Base-by-base conservation (phyloP, 208 protist genomes). In the Wallacemonas rigidus region DNA sequence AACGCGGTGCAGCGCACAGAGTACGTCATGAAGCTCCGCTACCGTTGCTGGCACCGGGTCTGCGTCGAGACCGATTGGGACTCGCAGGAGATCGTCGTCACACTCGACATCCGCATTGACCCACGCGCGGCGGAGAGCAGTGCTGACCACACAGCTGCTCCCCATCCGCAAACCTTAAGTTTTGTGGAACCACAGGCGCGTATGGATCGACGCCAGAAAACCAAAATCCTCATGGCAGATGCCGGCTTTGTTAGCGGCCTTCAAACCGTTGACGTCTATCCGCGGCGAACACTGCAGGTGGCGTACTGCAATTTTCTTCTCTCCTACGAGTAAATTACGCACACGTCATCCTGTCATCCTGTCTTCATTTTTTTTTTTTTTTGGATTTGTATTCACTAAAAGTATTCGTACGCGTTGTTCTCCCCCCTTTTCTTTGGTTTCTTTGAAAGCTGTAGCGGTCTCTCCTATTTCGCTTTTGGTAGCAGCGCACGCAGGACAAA, bases 301-400 rank as follows among this genome's bases (percentile, higher is more conserved):
- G 77, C 74, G 36, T 87, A 87, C 74, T 85, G 85, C 72, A 85
- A 85, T 40, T 58, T 77, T 47, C 70, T 80, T 1, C 45, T 76
- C 36, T 67, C 55, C 44, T 85, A 72, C 58, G 63, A 72, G 26
- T 74, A 56, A 68, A 7, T 53, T 67, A 39, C 2, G 43, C 35
- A 8, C 50, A 54, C 43, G 26, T 26, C 26, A 26, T 47, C n/a
- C 61, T 11, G 45, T 12, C 55, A 50, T 56, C 26, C 53, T 39
- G 14, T 43, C 56, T 47, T 14, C 53, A 58, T 26, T 75, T 75
- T 67, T 62, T 68, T 67, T 62, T 68, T 72, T 72, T 40, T 60
- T 63, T 53, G 9, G 35, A 44, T 43, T 11, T 43, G 17, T 45
- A 47, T 62, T 2, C 36, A 15, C 26, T 26, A 26, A 26, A 26